Conservation (phyloP, 345 rosid genomes). For the Citrus reticulata region DNA sequence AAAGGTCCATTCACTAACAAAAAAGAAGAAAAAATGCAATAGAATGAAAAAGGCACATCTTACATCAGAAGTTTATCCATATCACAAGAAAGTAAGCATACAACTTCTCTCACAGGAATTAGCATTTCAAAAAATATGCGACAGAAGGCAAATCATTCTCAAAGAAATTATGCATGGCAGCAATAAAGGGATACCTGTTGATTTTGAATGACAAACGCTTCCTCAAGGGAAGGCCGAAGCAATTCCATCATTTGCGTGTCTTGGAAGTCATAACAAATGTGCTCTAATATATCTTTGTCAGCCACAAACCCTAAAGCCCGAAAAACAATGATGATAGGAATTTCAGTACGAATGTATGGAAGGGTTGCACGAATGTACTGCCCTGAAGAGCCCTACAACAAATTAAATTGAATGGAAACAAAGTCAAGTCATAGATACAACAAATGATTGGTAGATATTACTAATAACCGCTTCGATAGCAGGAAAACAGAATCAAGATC, state of each 20-base stretch:
- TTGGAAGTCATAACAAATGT: conserved; percentile 83
- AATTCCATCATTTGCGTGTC: conserved; percentile 98
- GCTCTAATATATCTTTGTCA: conserved; percentile 92
- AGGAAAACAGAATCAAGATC: neutral
- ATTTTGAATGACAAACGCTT: conserved; percentile 96
- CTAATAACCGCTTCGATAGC: neutral
- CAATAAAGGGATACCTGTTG: conserved; percentile 58
- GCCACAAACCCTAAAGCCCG: conserved; percentile 98
- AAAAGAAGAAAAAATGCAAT: too few relatives aligned
- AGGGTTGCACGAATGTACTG: conserved; percentile 94
- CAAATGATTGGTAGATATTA: neutral
- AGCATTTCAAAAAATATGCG: neutral
- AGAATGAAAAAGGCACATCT: neutral
- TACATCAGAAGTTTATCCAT: neutral
- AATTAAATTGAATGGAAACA: neutral
- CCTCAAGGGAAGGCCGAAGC: conserved; percentile 96
- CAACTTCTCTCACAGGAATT: neutral
- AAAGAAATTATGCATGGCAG: neutral
- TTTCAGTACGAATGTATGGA: conserved; percentile 94
- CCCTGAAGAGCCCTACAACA: conserved; percentile 87
- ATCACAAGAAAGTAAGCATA: neutral
- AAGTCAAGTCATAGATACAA: neutral
- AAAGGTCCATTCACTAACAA: too few relatives aligned
- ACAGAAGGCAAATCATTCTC: neutral
- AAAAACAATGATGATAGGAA: conserved; percentile 95